Evolutionary conservation across 2,329 filamentous ascomycete species (phyloP).

Genomic region (Purpureocillium takamizusanense): DNA sequence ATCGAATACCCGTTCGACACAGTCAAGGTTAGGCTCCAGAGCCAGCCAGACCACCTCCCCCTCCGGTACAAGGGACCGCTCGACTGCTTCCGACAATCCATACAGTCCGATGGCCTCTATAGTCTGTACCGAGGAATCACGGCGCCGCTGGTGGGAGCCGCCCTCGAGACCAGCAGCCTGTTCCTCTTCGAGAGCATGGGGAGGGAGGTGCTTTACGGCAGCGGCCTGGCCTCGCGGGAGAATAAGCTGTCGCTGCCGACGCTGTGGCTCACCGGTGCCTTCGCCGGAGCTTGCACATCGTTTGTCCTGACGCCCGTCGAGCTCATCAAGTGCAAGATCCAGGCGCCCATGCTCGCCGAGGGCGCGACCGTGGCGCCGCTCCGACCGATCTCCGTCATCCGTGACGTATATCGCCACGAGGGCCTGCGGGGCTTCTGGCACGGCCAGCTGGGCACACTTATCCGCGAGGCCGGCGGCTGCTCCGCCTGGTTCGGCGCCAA

Average conservation of each 20-base stretch:
- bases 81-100: constrained; percentile 86
- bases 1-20: constrained; percentile 99
- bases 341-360: constrained; percentile 52
- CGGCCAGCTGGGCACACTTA: constrained; percentile 85
- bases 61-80: constrained; percentile 77
- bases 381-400: constrained; percentile 62
- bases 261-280: constrained; percentile 72
- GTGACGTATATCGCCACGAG: constrained; percentile 71
- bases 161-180: constrained; percentile 82
- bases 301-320: constrained; percentile 91
- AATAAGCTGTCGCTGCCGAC: constrained; percentile 63
- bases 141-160: constrained; percentile 82
- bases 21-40: constrained; percentile 92
- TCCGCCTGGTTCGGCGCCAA: constrained; percentile 94
- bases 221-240: constrained; percentile 38
- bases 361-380: constrained; percentile 38
- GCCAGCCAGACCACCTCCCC: constrained; percentile 79
- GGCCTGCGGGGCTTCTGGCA: constrained; percentile 88
- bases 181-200: constrained; percentile 85
- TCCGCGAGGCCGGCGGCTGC: constrained; percentile 86
- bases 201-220: constrained; percentile 52
- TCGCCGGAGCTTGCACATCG: constrained; percentile 81
- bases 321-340: constrained; percentile 97
- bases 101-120: constrained; percentile 67
- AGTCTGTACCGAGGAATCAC: constrained; percentile 89